Evolutionary conservation across 2,329 filamentous ascomycete species (phyloP), one percentile per base, ranked within the genome.

Genomic region (Cadophora malorum): DNA sequence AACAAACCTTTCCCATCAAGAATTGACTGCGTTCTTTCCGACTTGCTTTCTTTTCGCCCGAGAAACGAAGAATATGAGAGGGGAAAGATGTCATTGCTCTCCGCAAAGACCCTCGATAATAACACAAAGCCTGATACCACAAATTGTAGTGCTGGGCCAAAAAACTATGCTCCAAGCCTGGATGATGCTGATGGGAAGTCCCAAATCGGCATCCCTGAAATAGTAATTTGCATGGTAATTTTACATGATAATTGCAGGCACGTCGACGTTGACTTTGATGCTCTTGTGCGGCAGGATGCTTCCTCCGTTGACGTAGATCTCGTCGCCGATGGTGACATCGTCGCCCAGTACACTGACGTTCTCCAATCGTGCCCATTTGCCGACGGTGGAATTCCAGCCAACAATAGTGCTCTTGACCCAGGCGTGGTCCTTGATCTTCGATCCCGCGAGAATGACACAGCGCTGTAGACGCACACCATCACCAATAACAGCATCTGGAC

Each of bases 331-430:
- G 68, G 93, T 97, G 64, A 99, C 95, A 79, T 99, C 95, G 82
- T 99, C 96, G 74, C 95, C 96, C 23, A 99, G 88, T 64, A 99
- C 95, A n/a, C 93, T 95, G 52, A 98, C 94, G 78, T 99, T 99
- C 86, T 99, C 96, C 72, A 98, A 85, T 74, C 95, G 91, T 68
- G 95, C 95, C 95, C 95, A 99, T 79, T 91, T 92, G 78, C 95
- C 95, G 67, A 99, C 93, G 45, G 89, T 91, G 84, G 93, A 97
- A 87, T 97, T 97, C 95, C 95, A 99, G 78, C 95, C 95, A 64
- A 98, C 94, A 80, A 99, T 98, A 76, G 95, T 96, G 79, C 92
- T 96, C 89, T 98, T 98, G 81, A 99, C 88, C 95, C 95, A 98
- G 59, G 96, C 96, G 80, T 99, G 95, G 79, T 99, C 96, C 87